Evolutionary conservation across 305 asterid species (phyloP).

Genomic region (Fraxinus ornus): DNA sequence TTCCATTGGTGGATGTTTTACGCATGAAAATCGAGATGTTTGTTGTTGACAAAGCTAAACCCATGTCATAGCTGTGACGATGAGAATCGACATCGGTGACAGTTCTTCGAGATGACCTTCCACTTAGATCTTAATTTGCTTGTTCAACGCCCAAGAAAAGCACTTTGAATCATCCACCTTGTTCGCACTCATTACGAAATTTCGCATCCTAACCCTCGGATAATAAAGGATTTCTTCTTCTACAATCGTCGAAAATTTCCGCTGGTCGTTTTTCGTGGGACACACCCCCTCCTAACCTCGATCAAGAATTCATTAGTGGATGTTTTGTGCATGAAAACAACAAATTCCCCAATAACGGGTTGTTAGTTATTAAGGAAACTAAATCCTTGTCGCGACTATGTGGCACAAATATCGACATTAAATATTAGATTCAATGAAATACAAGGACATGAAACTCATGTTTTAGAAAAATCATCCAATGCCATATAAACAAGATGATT

Average conservation of each 20-base stretch:
- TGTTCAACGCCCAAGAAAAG: constrained; percentile 38
- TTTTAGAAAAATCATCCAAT: background rate
- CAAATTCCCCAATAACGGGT: constrained; percentile 56
- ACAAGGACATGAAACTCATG: background rate
- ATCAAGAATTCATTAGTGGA: constrained; percentile 39
- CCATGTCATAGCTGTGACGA: constrained; percentile 22
- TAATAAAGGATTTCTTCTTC: constrained; percentile 5
- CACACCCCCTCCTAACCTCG: constrained; percentile 42
- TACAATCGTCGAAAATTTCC: constrained; percentile 6
- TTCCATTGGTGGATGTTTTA: no score
- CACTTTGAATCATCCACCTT: constrained; percentile 31
- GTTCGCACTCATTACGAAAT: constrained; percentile 58
- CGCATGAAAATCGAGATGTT: background rate
- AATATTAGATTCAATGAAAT: no score
- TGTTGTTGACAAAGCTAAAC: no score
- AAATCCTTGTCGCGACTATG: background rate
- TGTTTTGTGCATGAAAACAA: constrained; percentile 38
- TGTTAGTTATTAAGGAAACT: constrained; percentile 49
- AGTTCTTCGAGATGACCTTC: constrained; percentile 37
- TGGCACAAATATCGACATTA: background rate
- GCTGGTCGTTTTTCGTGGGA: background rate
- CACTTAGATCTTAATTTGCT: constrained; percentile 39
- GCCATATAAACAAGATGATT: no score
- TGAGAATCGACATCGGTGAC: constrained; percentile 24
- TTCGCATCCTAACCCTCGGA: constrained; percentile 43